These are phyloP conservation scores for Perkinsus olseni DNA, from an alignment of 169 alveolate species.

Conservation along the genomic window DNA sequence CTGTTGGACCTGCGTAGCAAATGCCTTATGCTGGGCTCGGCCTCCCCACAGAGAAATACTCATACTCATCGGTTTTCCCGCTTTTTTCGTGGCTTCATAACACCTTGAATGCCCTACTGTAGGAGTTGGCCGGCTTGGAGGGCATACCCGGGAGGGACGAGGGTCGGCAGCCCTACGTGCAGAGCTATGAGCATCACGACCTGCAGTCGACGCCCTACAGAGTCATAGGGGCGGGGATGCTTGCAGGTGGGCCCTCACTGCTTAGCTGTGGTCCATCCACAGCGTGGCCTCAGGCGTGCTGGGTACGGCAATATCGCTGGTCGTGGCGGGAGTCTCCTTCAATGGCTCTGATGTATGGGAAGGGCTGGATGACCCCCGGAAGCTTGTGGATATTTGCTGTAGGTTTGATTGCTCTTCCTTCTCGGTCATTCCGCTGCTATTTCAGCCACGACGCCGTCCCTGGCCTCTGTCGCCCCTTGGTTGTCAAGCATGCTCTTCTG, in stretches of 20 bases:
- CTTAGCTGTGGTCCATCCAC: neutral
- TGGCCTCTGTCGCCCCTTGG: neutral
- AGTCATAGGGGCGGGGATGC: neutral
- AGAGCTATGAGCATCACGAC: neutral
- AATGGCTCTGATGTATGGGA: neutral
- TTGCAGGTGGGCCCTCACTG: neutral
- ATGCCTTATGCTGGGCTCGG: too few relatives aligned
- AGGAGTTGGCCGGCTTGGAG: neutral
- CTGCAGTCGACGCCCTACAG: neutral
- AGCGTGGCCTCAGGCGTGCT: neutral
- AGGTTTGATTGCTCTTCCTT: neutral
- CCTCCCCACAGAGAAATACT: too few relatives aligned
- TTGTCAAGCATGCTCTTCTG: neutral
- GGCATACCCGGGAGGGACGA: neutral
- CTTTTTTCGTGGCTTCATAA: too few relatives aligned
- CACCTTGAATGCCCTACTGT: neutral
- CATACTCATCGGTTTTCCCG: too few relatives aligned
- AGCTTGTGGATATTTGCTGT: neutral
- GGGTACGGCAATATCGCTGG: neutral
- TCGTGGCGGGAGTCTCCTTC: neutral
- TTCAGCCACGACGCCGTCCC: neutral
- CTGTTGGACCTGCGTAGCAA: too few relatives aligned
- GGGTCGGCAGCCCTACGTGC: neutral
- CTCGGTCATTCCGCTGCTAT: neutral
- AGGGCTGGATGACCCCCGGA: neutral